A percentile compares a stretch with the other conserved stretches of the same genome.
Evolutionary conservation across 179 eudicot species (phyloP).

Genomic region (Beta corolliflora): DNA sequence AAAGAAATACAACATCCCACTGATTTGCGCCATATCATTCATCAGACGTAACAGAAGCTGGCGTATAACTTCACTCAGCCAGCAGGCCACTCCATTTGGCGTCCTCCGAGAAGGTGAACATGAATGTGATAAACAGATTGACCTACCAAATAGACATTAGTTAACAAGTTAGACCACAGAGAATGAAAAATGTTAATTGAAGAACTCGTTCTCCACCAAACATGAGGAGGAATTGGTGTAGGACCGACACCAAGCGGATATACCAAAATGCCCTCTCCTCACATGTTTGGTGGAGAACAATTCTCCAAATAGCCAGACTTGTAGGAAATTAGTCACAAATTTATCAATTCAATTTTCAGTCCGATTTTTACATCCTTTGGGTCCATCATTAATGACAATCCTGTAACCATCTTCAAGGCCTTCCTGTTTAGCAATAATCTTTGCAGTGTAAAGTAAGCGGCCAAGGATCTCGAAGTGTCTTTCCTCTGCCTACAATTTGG

Average conservation of each 20-base stretch:
- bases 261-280: too few relatives aligned
- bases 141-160: constrained; percentile 44
- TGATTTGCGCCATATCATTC: too few relatives aligned
- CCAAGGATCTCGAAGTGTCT: constrained; percentile 88
- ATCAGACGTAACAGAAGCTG: too few relatives aligned
- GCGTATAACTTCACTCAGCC: too few relatives aligned
- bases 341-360: neutral
- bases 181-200: too few relatives aligned
- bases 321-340: neutral
- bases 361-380: constrained; percentile 65
- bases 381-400: constrained; percentile 92
- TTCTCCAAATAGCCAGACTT: too few relatives aligned
- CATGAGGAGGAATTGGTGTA: too few relatives aligned
- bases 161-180: constrained; percentile 27
- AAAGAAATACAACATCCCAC: too few relatives aligned
- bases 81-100: constrained; percentile 94
- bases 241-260: too few relatives aligned
- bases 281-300: too few relatives aligned
- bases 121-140: constrained; percentile 96
- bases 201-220: too few relatives aligned
- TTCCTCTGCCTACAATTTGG: constrained; percentile 73
- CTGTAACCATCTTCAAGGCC: constrained; percentile 89
- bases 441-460: constrained; percentile 76
- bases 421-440: constrained; percentile 88
- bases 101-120: constrained; percentile 88